phyloP scores from a whole-genome alignment of 371 early-diverging fungal species.

The Mortierella sp. region DNA sequence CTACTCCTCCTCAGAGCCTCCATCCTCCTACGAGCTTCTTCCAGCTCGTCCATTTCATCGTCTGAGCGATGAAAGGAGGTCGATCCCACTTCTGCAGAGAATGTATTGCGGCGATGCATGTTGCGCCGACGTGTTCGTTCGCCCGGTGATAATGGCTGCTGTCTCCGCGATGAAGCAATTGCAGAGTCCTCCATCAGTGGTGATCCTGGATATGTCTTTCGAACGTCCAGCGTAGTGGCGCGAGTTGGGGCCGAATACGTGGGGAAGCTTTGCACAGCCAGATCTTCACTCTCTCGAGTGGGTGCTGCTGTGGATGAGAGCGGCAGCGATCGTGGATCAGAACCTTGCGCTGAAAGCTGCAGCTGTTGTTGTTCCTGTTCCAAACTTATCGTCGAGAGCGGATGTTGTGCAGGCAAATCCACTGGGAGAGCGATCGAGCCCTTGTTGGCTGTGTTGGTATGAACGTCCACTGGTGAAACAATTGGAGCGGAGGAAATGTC shows the following conservation, averaged over 20 bases:
- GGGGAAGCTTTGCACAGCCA: constrained; percentile 1
- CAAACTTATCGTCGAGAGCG: no score
- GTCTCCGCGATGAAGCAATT: constrained; percentile 15
- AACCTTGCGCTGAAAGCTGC: no score
- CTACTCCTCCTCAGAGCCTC: constrained; percentile 48
- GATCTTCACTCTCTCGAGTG: no score
- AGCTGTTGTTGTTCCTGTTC: no score
- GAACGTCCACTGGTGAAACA: no score
- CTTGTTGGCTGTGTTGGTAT: no score
- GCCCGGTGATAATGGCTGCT: constrained; percentile 1
- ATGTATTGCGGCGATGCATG: constrained; percentile 53
- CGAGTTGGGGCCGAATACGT: constrained; percentile 29
- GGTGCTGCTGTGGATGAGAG: no score
- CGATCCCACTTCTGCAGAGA: constrained; percentile 34
- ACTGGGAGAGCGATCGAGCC: no score
- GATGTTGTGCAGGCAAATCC: no score
- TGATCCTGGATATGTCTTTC: constrained; percentile 25
- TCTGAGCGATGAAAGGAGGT: constrained; percentile 39
- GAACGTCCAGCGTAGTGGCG: constrained; percentile 44
- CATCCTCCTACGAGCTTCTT: constrained; percentile 37
- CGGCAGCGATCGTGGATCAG: no score
- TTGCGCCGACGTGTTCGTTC: constrained; percentile 28
- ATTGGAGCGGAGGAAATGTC: no score
- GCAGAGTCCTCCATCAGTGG: constrained; percentile 28
- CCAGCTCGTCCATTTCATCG: constrained; percentile 43